Evolutionary conservation across 148 eudicot species (phyloP).

Genomic region (Camellia granthamiana): DNA sequence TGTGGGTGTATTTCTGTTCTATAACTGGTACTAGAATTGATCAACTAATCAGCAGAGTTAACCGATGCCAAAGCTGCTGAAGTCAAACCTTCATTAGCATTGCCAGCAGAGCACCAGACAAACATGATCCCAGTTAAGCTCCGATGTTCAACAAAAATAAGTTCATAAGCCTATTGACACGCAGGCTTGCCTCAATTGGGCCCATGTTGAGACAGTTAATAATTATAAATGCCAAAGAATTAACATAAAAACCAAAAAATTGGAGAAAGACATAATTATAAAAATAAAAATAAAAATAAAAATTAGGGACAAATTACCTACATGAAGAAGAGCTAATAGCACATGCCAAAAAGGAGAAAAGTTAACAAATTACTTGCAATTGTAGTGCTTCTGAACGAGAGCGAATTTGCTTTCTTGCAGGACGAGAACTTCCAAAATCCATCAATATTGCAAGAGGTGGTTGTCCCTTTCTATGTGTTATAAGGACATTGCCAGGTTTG

Average conservation of each 20-base stretch:
- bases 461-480: conserved; percentile 77
- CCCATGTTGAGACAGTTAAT: background rate
- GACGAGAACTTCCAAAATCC: conserved; percentile 98
- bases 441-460: conserved; percentile 78
- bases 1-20: background rate
- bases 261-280: background rate
- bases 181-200: background rate
- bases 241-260: background rate
- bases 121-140: background rate
- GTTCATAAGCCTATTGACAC: background rate
- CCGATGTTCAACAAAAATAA: conserved; percentile 4
- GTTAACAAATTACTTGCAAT: conserved; percentile 58
- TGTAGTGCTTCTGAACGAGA: conserved; percentile 85
- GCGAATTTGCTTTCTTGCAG: conserved; percentile 84
- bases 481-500: conserved; percentile 87
- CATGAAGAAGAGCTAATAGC: background rate
- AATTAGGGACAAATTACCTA: background rate
- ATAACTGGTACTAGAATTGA: background rate
- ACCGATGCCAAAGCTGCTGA: background rate
- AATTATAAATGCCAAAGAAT: background rate
- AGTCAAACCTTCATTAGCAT: conserved; percentile 1
- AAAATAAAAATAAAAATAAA: background rate
- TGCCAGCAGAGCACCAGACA: background rate
- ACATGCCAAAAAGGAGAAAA: background rate
- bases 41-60: background rate